Conservation (phyloP, 192 early-diverging fungal species). For the Kappamyces sp. region DNA sequence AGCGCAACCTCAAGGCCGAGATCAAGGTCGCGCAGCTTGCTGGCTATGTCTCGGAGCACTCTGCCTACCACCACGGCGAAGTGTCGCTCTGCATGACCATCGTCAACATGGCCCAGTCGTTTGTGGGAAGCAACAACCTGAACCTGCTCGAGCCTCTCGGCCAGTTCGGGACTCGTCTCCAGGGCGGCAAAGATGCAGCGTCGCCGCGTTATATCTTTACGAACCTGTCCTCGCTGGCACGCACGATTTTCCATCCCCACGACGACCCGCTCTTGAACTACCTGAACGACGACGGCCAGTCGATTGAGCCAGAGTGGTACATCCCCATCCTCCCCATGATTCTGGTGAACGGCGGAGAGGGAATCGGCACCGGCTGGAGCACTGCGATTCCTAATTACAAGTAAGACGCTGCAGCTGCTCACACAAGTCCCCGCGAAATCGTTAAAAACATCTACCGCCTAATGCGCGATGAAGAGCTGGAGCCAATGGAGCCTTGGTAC, state of each 20-base stretch:
- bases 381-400: constrained; percentile 59
- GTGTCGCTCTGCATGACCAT: constrained; percentile 75
- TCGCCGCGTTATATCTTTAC: constrained; percentile 96
- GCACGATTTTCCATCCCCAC: constrained; percentile 68
- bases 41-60: constrained; percentile 82
- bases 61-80: constrained; percentile 96
- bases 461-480: constrained; percentile 66
- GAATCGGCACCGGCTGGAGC: constrained; percentile 88
- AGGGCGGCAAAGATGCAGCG: constrained; percentile 93
- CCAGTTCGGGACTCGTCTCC: constrained; percentile 84
- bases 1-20: constrained; percentile 72
- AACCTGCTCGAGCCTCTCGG: constrained; percentile 76
- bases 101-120: constrained; percentile 90
- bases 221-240: constrained; percentile 60
- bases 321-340: constrained; percentile 91
- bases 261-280: constrained; percentile 81
- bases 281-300: constrained; percentile 81
- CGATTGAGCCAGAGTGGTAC: constrained; percentile 95
- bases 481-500: constrained; percentile 88
- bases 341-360: constrained; percentile 86
- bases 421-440: constrained; percentile 75
- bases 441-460: constrained; percentile 75
- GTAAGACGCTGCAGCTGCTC: constrained; percentile 18
- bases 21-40: constrained; percentile 86
- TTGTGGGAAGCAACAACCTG: constrained; percentile 93